phyloP scores from a whole-genome alignment of 1,139 yeast species.

The Hemisphaericaspora xylanilytica region DNA sequence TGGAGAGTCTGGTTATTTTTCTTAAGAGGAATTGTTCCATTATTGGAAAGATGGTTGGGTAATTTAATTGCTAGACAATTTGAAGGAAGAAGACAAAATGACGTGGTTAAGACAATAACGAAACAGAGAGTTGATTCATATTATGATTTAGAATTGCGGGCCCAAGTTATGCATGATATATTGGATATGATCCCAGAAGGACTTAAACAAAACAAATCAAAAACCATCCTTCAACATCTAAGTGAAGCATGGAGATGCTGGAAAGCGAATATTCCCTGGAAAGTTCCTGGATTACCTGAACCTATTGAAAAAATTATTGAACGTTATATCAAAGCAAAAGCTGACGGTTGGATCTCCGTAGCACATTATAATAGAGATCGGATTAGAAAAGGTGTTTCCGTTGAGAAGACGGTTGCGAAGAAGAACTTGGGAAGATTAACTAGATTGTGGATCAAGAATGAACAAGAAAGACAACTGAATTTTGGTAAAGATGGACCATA shows the following conservation, averaged over 20 bases:
- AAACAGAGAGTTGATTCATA: slow-evolving; percentile 95
- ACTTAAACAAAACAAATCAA: slow-evolving; percentile 80
- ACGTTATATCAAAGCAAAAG: slow-evolving; percentile 89
- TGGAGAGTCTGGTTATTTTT: slow-evolving; percentile 97
- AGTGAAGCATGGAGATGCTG: slow-evolving; percentile 99
- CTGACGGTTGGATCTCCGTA: slow-evolving; percentile 94
- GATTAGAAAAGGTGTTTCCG: slow-evolving; percentile 81
- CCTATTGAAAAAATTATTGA: slow-evolving; percentile 86
- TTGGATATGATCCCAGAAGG: slow-evolving; percentile 97
- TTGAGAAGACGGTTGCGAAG: slow-evolving; percentile 90
- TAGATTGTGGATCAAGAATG: slow-evolving; percentile 87
- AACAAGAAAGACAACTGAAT: slow-evolving; percentile 81
- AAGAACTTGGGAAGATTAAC: slow-evolving; percentile 91
- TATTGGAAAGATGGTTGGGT: slow-evolving; percentile 92
- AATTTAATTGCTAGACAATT: slow-evolving; percentile 89
- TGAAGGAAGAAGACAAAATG: slow-evolving; percentile 92
- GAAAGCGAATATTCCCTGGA: slow-evolving; percentile 99
- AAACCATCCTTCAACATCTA: slow-evolving; percentile 85
- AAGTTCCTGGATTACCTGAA: slow-evolving; percentile 92
- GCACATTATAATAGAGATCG: slow-evolving; percentile 92
- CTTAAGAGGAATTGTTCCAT: slow-evolving; percentile 88
- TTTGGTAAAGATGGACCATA: slow-evolving; percentile 88
- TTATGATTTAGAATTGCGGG: slow-evolving; percentile 88
- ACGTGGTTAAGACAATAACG: slow-evolving; percentile 89
- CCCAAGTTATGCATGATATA: slow-evolving; percentile 93